Evolutionary conservation across 148 eudicot species (phyloP), one percentile per base, ranked within the genome.

Genomic region (Rheum nobile): DNA sequence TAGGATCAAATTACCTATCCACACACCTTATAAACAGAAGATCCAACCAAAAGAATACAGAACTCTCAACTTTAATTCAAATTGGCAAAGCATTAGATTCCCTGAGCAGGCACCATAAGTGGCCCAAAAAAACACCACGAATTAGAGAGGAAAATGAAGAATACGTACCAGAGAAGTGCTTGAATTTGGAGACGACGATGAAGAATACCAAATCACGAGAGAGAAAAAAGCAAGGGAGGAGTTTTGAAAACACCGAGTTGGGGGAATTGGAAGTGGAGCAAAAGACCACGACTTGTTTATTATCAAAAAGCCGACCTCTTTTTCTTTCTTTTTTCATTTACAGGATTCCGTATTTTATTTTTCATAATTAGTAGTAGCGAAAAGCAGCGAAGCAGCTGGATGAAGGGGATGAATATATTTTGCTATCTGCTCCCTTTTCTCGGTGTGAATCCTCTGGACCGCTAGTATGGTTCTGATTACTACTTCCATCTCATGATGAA

Each of bases 371-470:
- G 28, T 14, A 3, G 22, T 9, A 68, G 72, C 12, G 13, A 37
- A 68, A 68, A 37, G 21, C 46, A n/a, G 72, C 42, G 72, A n/a
- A 16, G 22, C 11, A 16, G 22, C 11, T 70, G 48, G 24, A 16
- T 19, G 21, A 14, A 19, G 46, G 72, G 46, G 41, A 17, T 19
- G 29, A 41, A 39, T 5, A 10, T 24, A 9, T 57, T 39, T 70
- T 70, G 72, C 72, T 41, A 35, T 38, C 14, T 70, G 72, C 72
- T 21, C 72, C 72, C 46, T 70, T 34, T 57, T 57, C 1, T 57
- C n/a, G n/a, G n/a, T n/a, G n/a, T n/a, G n/a, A n/a, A n/a, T n/a
- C n/a, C n/a, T n/a, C n/a, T n/a, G n/a, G n/a, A n/a, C n/a, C n/a
- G n/a, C n/a, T n/a, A n/a, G n/a, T n/a, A n/a, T n/a, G n/a, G n/a